A percentile compares a stretch with the other conserved stretches of the same genome.
phyloP scores from a whole-genome alignment of 1,284 basidiomycete species.

The Testicularia cyperi region DNA sequence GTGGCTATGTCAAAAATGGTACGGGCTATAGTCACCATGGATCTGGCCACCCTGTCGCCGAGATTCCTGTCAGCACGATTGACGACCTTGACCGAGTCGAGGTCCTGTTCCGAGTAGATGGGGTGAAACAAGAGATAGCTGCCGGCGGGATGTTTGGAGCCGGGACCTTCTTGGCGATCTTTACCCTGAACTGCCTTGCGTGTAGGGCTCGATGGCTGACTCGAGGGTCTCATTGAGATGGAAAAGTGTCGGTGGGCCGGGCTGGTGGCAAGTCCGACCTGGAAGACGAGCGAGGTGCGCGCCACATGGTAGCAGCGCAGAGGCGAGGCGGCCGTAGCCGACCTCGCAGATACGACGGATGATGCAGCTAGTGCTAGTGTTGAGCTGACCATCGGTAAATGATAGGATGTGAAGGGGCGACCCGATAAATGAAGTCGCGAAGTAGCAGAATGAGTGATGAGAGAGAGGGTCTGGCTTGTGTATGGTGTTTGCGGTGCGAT shows the following conservation, averaged over 20 bases:
- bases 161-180: constrained; percentile 8
- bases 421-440: no score
- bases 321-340: no score
- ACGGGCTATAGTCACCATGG: constrained; percentile 24
- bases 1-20: constrained; percentile 48
- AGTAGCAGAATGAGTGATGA: no score
- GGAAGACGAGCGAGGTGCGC: no score
- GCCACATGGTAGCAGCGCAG: no score
- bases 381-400: no score
- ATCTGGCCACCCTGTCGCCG: constrained; percentile 72
- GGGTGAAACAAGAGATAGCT: constrained; percentile 42
- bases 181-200: constrained; percentile 17
- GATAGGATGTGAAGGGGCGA: no score
- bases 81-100: constrained; percentile 77
- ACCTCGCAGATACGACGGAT: no score
- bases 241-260: not conserved
- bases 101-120: constrained; percentile 63
- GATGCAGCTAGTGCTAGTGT: no score
- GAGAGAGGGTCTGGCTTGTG: no score
- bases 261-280: no score
- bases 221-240: not conserved
- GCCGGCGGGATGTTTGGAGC: constrained; percentile 18
- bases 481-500: no score
- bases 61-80: constrained; percentile 70
- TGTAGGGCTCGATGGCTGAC: constrained; percentile 1